These are phyloP conservation scores for Coemansia sp. DNA, from an alignment of 192 early-diverging fungal species.

Conservation along the genomic window DNA sequence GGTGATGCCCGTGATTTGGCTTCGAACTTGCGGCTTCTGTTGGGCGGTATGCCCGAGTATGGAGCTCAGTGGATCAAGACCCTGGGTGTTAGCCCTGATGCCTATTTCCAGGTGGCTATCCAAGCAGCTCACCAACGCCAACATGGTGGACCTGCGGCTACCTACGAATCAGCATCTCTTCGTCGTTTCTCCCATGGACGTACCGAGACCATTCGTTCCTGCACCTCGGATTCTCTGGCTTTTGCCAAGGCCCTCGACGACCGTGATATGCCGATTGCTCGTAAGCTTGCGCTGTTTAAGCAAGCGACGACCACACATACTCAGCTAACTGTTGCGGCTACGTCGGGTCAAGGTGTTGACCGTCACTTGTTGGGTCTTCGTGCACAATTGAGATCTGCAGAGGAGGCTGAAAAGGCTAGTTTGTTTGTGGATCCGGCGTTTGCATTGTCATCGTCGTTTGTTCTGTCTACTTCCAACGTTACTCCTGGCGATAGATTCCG, in stretches of 20 bases:
- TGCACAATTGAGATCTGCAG: slow-evolving; percentile 59
- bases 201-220: slow-evolving; percentile 88
- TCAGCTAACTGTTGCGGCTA: slow-evolving; percentile 73
- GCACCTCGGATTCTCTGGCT: slow-evolving; percentile 68
- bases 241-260: slow-evolving; percentile 77
- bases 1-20: slow-evolving; percentile 61
- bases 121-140: slow-evolving; percentile 80
- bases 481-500: slow-evolving; percentile 67
- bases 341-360: slow-evolving; percentile 80
- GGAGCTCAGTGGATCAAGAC: slow-evolving; percentile 86
- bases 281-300: slow-evolving; percentile 57
- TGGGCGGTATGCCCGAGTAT: slow-evolving; percentile 69
- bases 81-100: slow-evolving; percentile 78
- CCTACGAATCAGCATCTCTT: slow-evolving; percentile 75
- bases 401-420: slow-evolving; percentile 57
- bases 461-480: slow-evolving; percentile 77
- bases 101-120: slow-evolving; percentile 85
- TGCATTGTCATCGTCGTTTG: slow-evolving; percentile 71
- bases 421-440: slow-evolving; percentile 85
- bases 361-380: slow-evolving; percentile 87
- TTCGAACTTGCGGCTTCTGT: slow-evolving; percentile 64
- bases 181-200: slow-evolving; percentile 76
- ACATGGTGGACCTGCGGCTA: slow-evolving; percentile 64
- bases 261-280: slow-evolving; percentile 40
- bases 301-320: slow-evolving; percentile 67